Conservation (phyloP, 2,329 filamentous ascomycete species). For the Verticillium albo-atrum region DNA sequence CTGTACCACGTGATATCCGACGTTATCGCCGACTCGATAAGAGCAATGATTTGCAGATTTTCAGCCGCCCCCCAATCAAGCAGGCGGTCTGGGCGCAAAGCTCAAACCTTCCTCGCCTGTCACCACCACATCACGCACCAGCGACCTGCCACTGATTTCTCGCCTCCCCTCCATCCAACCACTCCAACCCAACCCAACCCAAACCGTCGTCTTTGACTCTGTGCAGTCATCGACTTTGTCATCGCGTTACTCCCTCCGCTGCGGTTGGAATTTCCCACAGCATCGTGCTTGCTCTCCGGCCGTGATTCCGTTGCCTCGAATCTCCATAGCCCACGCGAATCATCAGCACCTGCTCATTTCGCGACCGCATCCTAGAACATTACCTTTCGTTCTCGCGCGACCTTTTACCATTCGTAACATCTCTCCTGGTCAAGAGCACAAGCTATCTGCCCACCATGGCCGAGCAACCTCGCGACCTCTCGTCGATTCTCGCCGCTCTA, state of each 20-base stretch:
- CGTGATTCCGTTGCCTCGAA: not conserved
- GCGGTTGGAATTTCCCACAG: not conserved
- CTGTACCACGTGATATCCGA: not conserved
- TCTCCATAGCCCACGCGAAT: not conserved
- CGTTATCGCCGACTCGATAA: not conserved
- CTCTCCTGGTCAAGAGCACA: not conserved
- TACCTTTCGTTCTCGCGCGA: not conserved
- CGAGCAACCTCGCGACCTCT: slow-evolving; percentile 34
- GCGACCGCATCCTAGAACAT: not conserved
- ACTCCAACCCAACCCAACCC: not conserved
- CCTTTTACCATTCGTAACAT: not conserved
- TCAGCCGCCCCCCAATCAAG: not conserved
- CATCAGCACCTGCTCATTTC: not conserved
- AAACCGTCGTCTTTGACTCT: not conserved
- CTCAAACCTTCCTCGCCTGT: slow-evolving; percentile 5
- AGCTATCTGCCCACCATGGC: slow-evolving; percentile 24
- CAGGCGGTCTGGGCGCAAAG: slow-evolving; percentile 10
- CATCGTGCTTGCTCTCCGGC: not conserved
- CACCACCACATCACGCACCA: not conserved
- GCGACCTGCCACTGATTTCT: not conserved
- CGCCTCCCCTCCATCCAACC: not conserved
- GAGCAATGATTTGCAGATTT: not conserved
- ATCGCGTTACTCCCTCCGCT: not conserved
- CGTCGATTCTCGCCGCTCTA: slow-evolving; percentile 44
- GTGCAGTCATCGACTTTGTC: not conserved